Percentiles rank a stretch among this genome's conserved stretches.
phyloP scores from a whole-genome alignment of 192 early-diverging fungal genomes.

The Coemansia sp. region DNA sequence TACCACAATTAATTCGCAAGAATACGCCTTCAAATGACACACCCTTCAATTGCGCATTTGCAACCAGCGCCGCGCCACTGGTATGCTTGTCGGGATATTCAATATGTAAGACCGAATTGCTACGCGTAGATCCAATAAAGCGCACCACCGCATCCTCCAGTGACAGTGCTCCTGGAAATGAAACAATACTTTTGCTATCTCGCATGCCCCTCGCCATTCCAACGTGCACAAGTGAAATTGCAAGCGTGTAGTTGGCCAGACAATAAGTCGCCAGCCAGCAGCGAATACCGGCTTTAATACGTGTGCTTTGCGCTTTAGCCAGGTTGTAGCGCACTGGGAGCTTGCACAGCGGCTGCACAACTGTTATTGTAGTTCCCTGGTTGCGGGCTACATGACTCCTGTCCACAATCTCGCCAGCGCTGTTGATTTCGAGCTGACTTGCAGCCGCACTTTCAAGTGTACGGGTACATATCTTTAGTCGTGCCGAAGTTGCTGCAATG shows the following conservation, averaged over 20 bases:
- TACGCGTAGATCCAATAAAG: conserved; percentile 5
- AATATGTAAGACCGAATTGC: not conserved
- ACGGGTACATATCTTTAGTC: conserved; percentile 24
- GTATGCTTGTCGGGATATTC: conserved; percentile 1
- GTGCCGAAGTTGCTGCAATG: conserved; percentile 14
- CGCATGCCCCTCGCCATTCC: not conserved
- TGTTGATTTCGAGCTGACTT: conserved; percentile 14
- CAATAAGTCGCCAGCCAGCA: conserved; percentile 20
- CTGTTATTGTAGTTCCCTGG: conserved; percentile 22
- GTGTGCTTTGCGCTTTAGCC: conserved; percentile 17
- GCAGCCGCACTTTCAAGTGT: conserved; percentile 5
- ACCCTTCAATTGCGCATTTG: conserved; percentile 1
- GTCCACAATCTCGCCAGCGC: not conserved
- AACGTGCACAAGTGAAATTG: conserved; percentile 5
- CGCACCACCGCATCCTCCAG: conserved; percentile 6
- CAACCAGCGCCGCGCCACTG: not conserved
- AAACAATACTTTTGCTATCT: not conserved
- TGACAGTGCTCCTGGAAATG: conserved; percentile 5
- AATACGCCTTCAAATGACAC: conserved; percentile 26
- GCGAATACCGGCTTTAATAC: conserved; percentile 13
- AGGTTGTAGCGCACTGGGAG: conserved; percentile 27
- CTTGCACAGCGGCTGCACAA: conserved; percentile 27
- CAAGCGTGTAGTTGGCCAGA: conserved; percentile 18
- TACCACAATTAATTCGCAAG: not conserved
- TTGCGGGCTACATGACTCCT: conserved; percentile 14